Conservation (phyloP, 2,329 filamentous ascomycete genomes). For the Nannizziopsis arthrosporioides region DNA sequence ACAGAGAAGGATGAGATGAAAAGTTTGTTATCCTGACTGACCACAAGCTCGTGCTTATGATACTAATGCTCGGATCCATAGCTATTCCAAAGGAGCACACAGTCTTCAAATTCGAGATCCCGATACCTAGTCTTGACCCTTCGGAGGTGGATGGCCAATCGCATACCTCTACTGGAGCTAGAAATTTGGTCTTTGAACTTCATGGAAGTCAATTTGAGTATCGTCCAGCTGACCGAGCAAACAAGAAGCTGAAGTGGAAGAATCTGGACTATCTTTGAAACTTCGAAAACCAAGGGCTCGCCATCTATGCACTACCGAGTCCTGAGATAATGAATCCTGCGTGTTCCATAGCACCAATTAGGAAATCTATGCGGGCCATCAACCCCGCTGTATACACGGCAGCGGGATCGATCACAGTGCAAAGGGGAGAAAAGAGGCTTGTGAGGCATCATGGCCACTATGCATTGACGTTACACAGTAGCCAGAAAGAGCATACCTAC, state of each 20-base stretch:
- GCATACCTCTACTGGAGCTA: conserved; percentile 15
- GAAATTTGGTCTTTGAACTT: conserved; percentile 64
- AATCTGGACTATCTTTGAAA: conserved; percentile 61
- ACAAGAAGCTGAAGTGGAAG: conserved; percentile 82
- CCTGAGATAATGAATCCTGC: too few species aligned
- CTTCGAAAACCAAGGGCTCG: neutral
- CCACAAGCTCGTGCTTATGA: neutral
- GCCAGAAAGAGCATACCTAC: too few species aligned
- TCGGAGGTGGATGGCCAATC: conserved; percentile 14
- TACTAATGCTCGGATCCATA: conserved; percentile 19
- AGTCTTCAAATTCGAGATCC: conserved; percentile 65
- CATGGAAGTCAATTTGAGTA: conserved; percentile 79
- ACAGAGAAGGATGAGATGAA: conserved; percentile 61
- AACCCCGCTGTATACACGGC: too few species aligned
- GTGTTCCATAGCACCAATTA: too few species aligned
- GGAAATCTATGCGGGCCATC: too few species aligned
- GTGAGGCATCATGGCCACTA: too few species aligned
- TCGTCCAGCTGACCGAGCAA: conserved; percentile 71
- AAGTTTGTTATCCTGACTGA: conserved; percentile 31
- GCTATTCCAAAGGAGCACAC: conserved; percentile 82
- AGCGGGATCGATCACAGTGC: too few species aligned
- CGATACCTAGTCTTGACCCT: conserved; percentile 27
- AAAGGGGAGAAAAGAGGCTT: too few species aligned
- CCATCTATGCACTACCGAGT: too few species aligned
- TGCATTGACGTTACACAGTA: too few species aligned